These are phyloP conservation scores for Thecaphora thlaspeos DNA, from an alignment of 1,284 basidiomycete genomes.

Conservation along the genomic window DNA sequence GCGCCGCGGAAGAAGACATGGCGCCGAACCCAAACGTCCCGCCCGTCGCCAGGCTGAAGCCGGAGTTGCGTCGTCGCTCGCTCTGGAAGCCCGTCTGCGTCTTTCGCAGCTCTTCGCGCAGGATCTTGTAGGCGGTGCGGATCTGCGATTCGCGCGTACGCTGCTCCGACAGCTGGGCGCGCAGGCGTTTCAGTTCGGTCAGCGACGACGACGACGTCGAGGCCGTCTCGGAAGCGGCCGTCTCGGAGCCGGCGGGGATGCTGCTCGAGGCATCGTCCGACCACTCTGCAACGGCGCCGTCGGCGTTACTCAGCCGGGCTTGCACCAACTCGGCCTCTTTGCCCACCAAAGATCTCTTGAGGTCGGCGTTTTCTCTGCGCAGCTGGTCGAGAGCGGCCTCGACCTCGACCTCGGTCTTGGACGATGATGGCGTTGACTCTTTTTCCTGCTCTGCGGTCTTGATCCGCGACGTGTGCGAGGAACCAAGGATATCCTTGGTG, in stretches of 20 bases:
- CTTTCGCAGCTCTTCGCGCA: conserved; percentile 46
- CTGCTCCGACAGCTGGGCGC: conserved; percentile 28
- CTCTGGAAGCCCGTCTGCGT: conserved; percentile 12
- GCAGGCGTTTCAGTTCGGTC: conserved; percentile 16
- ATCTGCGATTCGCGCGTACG: conserved; percentile 40
- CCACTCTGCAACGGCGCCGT: not conserved
- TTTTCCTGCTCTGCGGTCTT: too few relatives aligned
- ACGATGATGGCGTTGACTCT: too few relatives aligned
- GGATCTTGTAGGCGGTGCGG: conserved; percentile 37
- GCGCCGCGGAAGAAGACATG: too few relatives aligned
- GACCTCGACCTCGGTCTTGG: too few relatives aligned
- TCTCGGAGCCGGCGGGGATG: too few relatives aligned
- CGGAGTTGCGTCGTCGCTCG: conserved; percentile 23
- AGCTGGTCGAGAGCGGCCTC: not conserved
- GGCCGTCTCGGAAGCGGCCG: not conserved
- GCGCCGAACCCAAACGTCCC: too few relatives aligned
- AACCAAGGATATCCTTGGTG: too few relatives aligned
- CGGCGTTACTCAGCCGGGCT: not conserved
- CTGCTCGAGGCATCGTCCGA: not conserved
- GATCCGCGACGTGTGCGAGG: too few relatives aligned
- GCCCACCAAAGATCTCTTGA: not conserved
- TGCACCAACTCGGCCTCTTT: not conserved
- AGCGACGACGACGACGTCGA: not conserved
- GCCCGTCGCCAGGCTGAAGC: not conserved
- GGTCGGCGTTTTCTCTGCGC: not conserved